These are phyloP conservation scores for Cutaneotrichosporon cavernicola DNA, from an alignment of 1,284 basidiomycete species.

Conservation along the genomic window DNA sequence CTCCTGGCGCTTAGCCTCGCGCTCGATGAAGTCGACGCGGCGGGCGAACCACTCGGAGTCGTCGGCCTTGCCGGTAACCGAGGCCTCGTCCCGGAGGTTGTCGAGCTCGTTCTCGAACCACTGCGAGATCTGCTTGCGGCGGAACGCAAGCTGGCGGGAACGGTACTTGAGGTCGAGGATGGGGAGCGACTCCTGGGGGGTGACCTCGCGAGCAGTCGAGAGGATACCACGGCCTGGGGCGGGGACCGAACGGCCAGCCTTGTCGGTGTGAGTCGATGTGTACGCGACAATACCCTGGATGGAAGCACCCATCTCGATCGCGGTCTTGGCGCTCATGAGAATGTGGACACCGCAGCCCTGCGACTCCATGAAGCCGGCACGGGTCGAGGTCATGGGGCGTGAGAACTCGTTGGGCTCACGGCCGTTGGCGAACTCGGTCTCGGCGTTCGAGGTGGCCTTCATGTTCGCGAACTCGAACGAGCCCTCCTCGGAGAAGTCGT, in stretches of 20 bases:
- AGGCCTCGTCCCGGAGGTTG: slow-evolving; percentile 73
- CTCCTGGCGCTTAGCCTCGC: slow-evolving; percentile 85
- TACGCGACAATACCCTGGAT: slow-evolving; percentile 92
- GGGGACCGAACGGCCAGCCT: slow-evolving; percentile 90
- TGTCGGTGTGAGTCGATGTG: slow-evolving; percentile 96
- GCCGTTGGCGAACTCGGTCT: slow-evolving; percentile 96
- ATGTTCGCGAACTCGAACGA: slow-evolving; percentile 98
- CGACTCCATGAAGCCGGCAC: slow-evolving; percentile 96
- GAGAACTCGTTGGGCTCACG: slow-evolving; percentile 99
- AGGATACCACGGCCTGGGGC: slow-evolving; percentile 89
- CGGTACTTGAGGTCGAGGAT: slow-evolving; percentile 83
- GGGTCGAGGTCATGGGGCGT: slow-evolving; percentile 91
- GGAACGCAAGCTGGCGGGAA: slow-evolving; percentile 85
- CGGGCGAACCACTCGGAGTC: slow-evolving; percentile 69
- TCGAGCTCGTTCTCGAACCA: slow-evolving; percentile 88
- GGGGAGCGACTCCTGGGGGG: slow-evolving; percentile 67
- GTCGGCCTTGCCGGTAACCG: slow-evolving; percentile 57
- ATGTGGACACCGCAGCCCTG: slow-evolving; percentile 96
- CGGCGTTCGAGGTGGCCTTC: slow-evolving; percentile 97
- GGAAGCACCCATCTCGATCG: slow-evolving; percentile 87
- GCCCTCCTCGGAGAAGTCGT: slow-evolving; percentile 95
- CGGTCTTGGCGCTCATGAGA: slow-evolving; percentile 94
- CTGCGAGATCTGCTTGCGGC: slow-evolving; percentile 85
- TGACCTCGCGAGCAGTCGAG: slow-evolving; percentile 73
- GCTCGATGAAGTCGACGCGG: slow-evolving; percentile 78